Evolutionary conservation across 495 filamentous ascomycete species (phyloP), one percentile per base, ranked within the genome.

Genomic region (Acidiella bohemica): DNA sequence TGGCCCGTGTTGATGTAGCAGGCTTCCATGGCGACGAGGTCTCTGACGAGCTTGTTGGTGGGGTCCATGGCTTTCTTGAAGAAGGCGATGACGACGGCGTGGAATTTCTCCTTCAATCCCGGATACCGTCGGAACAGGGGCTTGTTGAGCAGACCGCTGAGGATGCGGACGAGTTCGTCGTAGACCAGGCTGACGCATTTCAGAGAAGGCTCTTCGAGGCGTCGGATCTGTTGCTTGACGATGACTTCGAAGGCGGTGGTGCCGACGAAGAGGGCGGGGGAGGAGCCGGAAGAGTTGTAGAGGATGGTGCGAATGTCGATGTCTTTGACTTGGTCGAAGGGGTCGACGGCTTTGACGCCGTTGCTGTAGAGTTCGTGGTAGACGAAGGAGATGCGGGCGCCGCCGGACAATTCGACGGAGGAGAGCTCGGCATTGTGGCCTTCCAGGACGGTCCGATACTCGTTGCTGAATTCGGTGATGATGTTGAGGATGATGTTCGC

Each of bases 1-100:
- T 99, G 92, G 5, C 84, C 92, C 27, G 92, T 99, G 65, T 99
- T 99, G 67, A 99, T 80, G 56, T 99, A 99, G 62, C 81, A 88
- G 11, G 88, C 55, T 59, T 99, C 92, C 92, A 96, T 96, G 8
- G 76, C 59, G 23, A 99, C 90, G 39, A 99, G 64, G 59, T 99
- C 92, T 52, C 62, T 73, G 42, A 99, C 92, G 37, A 99, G 72
- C 69, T 96, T 99, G 62, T 93, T 96, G 21, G 88, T 92, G 12
- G 92, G 92, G 22, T 92, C 84, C 78, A 95, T 92, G 32, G 81
- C 74, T 66, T 92, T 94, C 67, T 96, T 96, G 72, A 93, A 95
- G 64, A 99, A 99, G 8, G 63, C 51, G 47, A 99, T 85, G 26
- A 94, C 92, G n/a, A 94, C 87, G 17, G 67, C 67, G 55, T 99